These are phyloP conservation scores for Alternaria triticimaculans DNA, from an alignment of 2,329 filamentous ascomycete species.

Conservation along the genomic window DNA sequence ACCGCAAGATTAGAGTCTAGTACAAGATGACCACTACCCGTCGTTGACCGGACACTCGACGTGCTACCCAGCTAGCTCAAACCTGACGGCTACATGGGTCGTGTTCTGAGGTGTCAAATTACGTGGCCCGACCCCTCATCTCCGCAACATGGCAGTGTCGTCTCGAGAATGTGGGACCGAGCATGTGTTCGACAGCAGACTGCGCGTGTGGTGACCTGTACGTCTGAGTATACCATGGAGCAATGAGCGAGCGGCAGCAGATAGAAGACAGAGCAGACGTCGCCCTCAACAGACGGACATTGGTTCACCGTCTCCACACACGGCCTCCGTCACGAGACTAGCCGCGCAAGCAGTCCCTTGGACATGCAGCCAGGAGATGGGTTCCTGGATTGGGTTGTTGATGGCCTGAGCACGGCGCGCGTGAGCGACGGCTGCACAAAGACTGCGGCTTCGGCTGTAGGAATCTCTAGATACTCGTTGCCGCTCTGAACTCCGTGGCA, in stretches of 20 bases:
- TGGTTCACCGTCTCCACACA: background rate
- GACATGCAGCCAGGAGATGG: conserved; percentile 17
- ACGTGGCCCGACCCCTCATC: conserved; percentile 15
- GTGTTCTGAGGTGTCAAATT: conserved; percentile 6
- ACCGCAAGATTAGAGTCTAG: background rate
- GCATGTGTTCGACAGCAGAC: background rate
- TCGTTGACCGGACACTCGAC: background rate
- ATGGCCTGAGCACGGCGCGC: conserved; percentile 23
- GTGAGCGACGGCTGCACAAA: conserved; percentile 24
- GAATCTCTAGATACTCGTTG: conserved; percentile 8
- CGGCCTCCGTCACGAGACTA: conserved; percentile 14
- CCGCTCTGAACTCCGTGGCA: conserved; percentile 27
- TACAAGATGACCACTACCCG: background rate
- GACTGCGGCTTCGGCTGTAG: conserved; percentile 20
- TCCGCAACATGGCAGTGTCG: conserved; percentile 8
- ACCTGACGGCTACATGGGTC: background rate
- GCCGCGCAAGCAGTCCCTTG: conserved; percentile 28
- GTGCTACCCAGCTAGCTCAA: conserved; percentile 1
- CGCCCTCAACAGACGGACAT: background rate
- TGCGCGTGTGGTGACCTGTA: conserved; percentile 2
- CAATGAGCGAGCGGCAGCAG: background rate
- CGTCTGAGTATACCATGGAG: background rate
- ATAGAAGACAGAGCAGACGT: background rate
- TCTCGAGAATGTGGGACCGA: background rate
- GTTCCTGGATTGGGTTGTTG: conserved; percentile 17